phyloP scores from a whole-genome alignment of 768 basidiomycete genomes.

The Boletus tylopilopsis region DNA sequence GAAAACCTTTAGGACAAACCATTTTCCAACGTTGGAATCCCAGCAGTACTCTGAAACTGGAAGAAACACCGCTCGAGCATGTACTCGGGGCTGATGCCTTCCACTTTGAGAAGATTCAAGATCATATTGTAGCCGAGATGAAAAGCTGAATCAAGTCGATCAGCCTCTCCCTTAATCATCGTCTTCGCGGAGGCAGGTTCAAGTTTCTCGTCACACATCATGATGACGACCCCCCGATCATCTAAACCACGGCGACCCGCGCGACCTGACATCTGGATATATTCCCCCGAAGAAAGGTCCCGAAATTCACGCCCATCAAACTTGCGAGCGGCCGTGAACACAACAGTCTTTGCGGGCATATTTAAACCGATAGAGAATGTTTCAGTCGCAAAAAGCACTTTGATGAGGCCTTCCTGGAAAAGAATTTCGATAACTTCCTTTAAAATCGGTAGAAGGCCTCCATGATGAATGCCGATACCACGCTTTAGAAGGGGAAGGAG shows the following conservation, averaged over 20 bases:
- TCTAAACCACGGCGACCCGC: slow-evolving; percentile 96
- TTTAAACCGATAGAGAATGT: slow-evolving; percentile 98
- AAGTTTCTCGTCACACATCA: slow-evolving; percentile 99
- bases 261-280: slow-evolving; percentile 99
- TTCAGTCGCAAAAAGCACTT: slow-evolving; percentile 97
- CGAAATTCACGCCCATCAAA: slow-evolving; percentile 96
- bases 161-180: slow-evolving; percentile 98
- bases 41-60: slow-evolving; percentile 94
- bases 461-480: slow-evolving; percentile 98
- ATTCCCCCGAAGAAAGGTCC: slow-evolving; percentile 91
- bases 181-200: slow-evolving; percentile 88
- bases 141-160: slow-evolving; percentile 95
- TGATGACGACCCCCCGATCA: slow-evolving; percentile 97
- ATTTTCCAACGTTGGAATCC: slow-evolving; percentile 80
- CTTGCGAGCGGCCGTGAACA: slow-evolving; percentile 93
- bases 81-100: slow-evolving; percentile 96
- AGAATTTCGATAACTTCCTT: slow-evolving; percentile 99
- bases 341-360: slow-evolving; percentile 99
- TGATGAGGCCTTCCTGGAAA: slow-evolving; percentile 97
- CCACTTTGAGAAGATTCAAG: slow-evolving; percentile 96
- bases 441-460: slow-evolving; percentile 92
- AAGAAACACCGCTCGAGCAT: slow-evolving; percentile 98
- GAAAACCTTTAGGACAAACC: slow-evolving; percentile 46
- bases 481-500: slow-evolving; percentile 90
- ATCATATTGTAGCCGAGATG: slow-evolving; percentile 99